Evolutionary conservation across 768 basidiomycete species (phyloP), one percentile per base, ranked within the genome.

Genomic region (Naematelia encephala): DNA sequence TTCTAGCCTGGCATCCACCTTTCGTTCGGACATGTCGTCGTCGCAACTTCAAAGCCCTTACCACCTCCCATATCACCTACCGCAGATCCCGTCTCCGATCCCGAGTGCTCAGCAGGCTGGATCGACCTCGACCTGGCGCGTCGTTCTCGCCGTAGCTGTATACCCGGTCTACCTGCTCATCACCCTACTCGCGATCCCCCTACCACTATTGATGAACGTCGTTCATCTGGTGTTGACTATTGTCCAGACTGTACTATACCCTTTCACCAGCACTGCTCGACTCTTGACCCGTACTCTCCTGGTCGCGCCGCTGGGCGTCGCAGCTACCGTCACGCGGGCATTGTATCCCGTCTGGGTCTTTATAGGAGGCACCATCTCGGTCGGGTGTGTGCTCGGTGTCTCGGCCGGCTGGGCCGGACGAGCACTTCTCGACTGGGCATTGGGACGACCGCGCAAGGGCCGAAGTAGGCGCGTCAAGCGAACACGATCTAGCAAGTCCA

Each of bases 191-290:
- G 56, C 59, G 25, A 57, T 67, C 28, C 66, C 67, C 23, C 19
- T 75, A 34, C 64, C 69, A 28, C 16, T 73, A 46, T 29, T 71
- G 5, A 34, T 63, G 49, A 64, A 70, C 34, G 23, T 56, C 79
- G 67, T 90, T 86, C 53, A 90, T 70, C 54, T 89, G 77, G 77
- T 91, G 87, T 0, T 87, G 86, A 25, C 89, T 71, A 0, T 89
- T 86, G 63, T 90, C 86, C 0, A 86, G 87, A 42, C 90, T 72
- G 0, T 89, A 86, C 66, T 90, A 85, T 69, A 90, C 87, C 90
- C 89, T 88, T 75, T 91, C 88, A 0, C 90, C 86, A 5, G 87
- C 85, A 3, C 83, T 2, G 22, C 53, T n/a, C 51, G 55, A 30
- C 21, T 61, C 10, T 14, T 70, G 3, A 51, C 51, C 12, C 25